Conservation (phyloP, 768 basidiomycete species). For the Exsudoporus frostii region DNA sequence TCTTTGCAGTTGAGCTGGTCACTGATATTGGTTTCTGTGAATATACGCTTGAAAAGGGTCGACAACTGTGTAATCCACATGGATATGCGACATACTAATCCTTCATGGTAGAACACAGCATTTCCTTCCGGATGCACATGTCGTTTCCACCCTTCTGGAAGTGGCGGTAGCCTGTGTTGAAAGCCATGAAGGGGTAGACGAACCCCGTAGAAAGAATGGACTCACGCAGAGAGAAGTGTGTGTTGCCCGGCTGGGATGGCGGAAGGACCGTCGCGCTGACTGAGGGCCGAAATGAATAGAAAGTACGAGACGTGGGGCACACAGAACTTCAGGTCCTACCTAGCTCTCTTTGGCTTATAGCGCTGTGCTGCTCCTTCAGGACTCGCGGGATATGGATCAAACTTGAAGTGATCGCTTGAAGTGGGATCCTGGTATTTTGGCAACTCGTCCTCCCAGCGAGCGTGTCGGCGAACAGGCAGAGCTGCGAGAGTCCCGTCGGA, state of each 20-base stretch:
- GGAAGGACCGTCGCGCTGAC: neutral
- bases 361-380: conserved; percentile 12
- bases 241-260: conserved; percentile 9
- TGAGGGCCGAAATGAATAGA: neutral
- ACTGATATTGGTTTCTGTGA: conserved; percentile 11
- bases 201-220: neutral
- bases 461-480: neutral
- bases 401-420: neutral
- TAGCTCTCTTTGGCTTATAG: conserved; percentile 1
- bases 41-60: conserved; percentile 7
- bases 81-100: conserved; percentile 2
- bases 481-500: conserved; percentile 1
- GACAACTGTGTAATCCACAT: neutral
- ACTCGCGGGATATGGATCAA: neutral
- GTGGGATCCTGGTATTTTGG: neutral
- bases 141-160: conserved; percentile 7
- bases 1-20: neutral
- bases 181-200: neutral
- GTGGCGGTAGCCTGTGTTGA: neutral
- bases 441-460: neutral
- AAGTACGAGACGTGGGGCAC: neutral
- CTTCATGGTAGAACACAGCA: conserved; percentile 12
- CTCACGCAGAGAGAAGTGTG: conserved; percentile 6
- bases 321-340: neutral
- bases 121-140: conserved; percentile 16